Percentiles rank a stretch among this genome's conserved stretches.
Evolutionary conservation across 2,329 filamentous ascomycete species (phyloP).

Genomic region (Dactylonectria macrodidyma): DNA sequence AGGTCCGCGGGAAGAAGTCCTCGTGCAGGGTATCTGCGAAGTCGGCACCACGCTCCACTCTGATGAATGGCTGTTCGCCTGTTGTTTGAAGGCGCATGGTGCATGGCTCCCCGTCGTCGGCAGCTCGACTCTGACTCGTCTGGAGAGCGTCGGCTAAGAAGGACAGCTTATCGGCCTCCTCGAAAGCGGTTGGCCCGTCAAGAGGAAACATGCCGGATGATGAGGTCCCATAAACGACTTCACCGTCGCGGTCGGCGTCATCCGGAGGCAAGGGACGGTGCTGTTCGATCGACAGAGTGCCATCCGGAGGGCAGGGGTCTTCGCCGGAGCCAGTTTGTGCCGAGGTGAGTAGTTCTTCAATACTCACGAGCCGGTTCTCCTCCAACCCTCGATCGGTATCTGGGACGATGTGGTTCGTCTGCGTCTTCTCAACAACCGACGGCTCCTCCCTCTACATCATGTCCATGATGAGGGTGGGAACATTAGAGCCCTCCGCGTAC

Average conservation of each 20-base stretch:
- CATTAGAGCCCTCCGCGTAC: conserved; percentile 12
- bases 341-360: background rate
- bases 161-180: too few species aligned
- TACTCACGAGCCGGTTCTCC: background rate
- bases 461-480: conserved; percentile 10
- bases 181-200: too few species aligned
- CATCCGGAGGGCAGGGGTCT: too few species aligned
- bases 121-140: conserved; percentile 1
- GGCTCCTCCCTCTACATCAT: conserved; percentile 20
- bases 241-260: too few species aligned
- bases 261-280: too few species aligned
- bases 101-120: background rate
- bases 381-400: too few species aligned
- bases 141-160: too few species aligned
- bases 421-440: conserved; percentile 8
- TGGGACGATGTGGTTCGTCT: background rate
- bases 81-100: background rate
- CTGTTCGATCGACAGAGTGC: too few species aligned
- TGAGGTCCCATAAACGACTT: too few species aligned
- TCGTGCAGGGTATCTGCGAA: background rate
- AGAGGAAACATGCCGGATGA: too few species aligned
- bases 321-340: too few species aligned
- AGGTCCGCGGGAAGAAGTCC: too few species aligned
- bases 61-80: conserved; percentile 1
- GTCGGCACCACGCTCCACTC: conserved; percentile 1